Evolutionary conservation across 495 filamentous ascomycete species (phyloP), one percentile per base, ranked within the genome.

Genomic region (Schizothecium vesticola): DNA sequence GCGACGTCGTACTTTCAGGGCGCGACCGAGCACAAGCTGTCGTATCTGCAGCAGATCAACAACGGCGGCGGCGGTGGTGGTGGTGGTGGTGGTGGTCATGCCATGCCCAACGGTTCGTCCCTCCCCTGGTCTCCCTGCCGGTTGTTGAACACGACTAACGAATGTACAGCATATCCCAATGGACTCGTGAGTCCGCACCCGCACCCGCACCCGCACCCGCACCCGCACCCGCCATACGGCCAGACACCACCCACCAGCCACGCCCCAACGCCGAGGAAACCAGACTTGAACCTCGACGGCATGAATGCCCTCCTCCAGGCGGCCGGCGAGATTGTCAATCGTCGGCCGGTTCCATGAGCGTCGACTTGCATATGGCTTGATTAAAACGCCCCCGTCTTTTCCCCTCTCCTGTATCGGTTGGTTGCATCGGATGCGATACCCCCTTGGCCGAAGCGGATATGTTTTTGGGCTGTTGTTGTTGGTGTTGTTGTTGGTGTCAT

Each of bases 231-330:
- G 22, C 57, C 36, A 12, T 61, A 68, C 36, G 57, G 21, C 24
- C 66, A 59, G 28, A 9, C 68, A 22, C 25, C 68, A 22, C 25
- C 63, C 0, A 9, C 13, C 3, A 10, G 56, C 43, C 51, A 28
- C 56, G 13, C 56, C 24, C 31, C 68, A 33, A 63, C 63, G 5
- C 65, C 59, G 7, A 25, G 68, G 56, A 75, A 74, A 24, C 68
- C 25, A 8, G 69, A 68, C 19, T 21, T 68, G 12, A 74, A 70
- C 23, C 71, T 83, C n/a, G 82, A 84, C 58, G 82, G 82, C 1
- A 83, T 87, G 71, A 85, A 78, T 67, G 85, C 85, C 19, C 71
- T 87, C n/a, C 72, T 87, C 3, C 80, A 74, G 60, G 85, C 85
- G 59, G 85, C 85, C 3, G 83, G 84, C 56, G 84, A 87, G 66